phyloP scores from a whole-genome alignment of 2,329 filamentous ascomycete genomes.

The Blumeria hordei region DNA sequence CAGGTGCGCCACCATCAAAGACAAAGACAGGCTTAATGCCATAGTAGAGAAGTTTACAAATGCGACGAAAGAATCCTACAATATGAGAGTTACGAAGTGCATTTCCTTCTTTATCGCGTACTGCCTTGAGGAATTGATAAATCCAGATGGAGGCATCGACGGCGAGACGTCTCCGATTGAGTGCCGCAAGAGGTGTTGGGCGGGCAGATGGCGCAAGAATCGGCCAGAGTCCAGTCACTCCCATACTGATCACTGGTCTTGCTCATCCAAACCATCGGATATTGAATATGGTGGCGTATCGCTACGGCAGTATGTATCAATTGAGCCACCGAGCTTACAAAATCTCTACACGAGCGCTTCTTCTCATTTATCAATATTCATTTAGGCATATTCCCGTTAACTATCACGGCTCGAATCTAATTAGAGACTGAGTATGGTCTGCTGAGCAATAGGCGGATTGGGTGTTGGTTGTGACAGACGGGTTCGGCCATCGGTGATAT shows the following conservation, averaged over 20 bases:
- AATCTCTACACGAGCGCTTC: too few relatives aligned
- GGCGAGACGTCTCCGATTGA: constrained; percentile 87
- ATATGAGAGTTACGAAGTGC: constrained; percentile 88
- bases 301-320: too few relatives aligned
- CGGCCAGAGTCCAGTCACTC: constrained; percentile 94
- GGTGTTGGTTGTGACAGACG: too few relatives aligned
- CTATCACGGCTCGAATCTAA: too few relatives aligned
- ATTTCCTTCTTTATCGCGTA: constrained; percentile 95
- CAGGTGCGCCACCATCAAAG: constrained; percentile 85
- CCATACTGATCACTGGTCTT: constrained; percentile 32
- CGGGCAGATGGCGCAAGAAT: constrained; percentile 86
- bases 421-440: too few relatives aligned
- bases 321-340: too few relatives aligned
- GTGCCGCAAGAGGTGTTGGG: constrained; percentile 83
- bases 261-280: too few relatives aligned
- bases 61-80: constrained; percentile 91
- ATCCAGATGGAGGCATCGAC: constrained; percentile 99
- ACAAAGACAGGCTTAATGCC: constrained; percentile 94
- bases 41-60: constrained; percentile 93
- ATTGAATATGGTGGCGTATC: too few relatives aligned
- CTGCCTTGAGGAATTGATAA: constrained; percentile 96
- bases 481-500: too few relatives aligned
- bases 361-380: too few relatives aligned
- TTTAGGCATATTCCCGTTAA: too few relatives aligned
- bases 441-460: too few relatives aligned